phyloP scores from a whole-genome alignment of 345 rosid species.

The Eucalyptus regnans region DNA sequence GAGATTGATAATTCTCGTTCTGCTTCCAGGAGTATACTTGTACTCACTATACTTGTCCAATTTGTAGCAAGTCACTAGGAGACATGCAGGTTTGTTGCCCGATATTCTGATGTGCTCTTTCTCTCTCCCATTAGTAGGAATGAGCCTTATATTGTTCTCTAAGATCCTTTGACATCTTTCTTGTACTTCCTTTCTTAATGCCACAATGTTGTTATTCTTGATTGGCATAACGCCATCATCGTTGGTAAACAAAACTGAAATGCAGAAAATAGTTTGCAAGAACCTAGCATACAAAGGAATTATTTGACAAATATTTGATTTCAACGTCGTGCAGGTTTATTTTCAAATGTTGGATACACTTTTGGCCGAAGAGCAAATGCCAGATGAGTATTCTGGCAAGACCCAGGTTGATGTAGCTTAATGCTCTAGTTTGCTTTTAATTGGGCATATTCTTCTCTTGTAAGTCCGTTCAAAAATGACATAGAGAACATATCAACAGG shows the following conservation, averaged over 20 bases:
- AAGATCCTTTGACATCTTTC: neutral
- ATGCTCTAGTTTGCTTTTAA: neutral
- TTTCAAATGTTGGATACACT: constrained; percentile 75
- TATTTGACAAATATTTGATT: neutral
- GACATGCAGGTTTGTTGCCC: constrained; percentile 70
- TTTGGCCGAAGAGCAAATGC: constrained; percentile 60
- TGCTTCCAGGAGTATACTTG: constrained; percentile 62
- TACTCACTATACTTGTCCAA: constrained; percentile 64
- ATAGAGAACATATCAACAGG: neutral
- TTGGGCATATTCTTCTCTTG: neutral
- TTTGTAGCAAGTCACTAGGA: constrained; percentile 92
- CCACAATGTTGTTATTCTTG: neutral
- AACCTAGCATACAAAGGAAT: neutral
- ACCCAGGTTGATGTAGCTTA: constrained; percentile 42
- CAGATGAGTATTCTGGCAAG: constrained; percentile 45
- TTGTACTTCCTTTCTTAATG: neutral
- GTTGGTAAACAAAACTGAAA: neutral
- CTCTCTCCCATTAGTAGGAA: neutral
- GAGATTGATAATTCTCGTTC: neutral
- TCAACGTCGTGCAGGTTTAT: constrained; percentile 40
- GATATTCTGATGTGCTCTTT: neutral
- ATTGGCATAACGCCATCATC: neutral
- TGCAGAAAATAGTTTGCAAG: neutral
- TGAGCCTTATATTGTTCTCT: neutral
- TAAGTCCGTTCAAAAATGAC: neutral